Base-by-base conservation (phyloP, 2,329 filamentous ascomycete species). In the Metarhizium anisopliae region DNA sequence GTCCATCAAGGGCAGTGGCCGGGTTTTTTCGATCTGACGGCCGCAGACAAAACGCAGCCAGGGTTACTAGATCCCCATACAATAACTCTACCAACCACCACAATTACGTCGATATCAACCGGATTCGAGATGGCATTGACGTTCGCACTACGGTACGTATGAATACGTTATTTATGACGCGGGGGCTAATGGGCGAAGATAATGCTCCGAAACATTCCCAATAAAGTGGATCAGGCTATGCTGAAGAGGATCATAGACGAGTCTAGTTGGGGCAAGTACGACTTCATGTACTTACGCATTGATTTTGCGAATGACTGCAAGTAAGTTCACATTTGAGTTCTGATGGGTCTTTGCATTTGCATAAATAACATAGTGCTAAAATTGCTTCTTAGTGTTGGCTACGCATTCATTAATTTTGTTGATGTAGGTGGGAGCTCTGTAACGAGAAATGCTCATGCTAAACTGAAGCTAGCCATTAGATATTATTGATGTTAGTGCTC, bases 331-430 rank as follows among this genome's bases (percentile, higher is more conserved):
- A 45, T 45, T 20, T 20, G 5, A 14, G 35, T 42, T 10, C 6
- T 11, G 13, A 43, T 11, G 55, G 8, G 47, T 66, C 16, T 16
- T 30, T 35, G 29, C 36, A 30, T 13, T 25, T 36, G 20, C 13
- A 6, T 18, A 13, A 11, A 43, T 14, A 25, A 6, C 18, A 32
- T 16, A 29, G 10, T 4, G 38, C 47, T 62, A 50, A 60, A 30
- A n/a, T 14, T 18, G 10, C 2, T 38, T 16, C 4, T 60, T 59
- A 95, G 91, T 68, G 93, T 97, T 57, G 94, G 94, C 50, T 97
- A 97, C 70, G 93, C 91, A 0, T 99, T 97, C 72, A 90, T 99
- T 74, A 96, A 99, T 71, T 96, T 97, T 63, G 82, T 85, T 47
- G 85, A 91, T 68, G 86, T 89, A 70, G 81, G 85, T 65, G 10